Evolutionary conservation across 169 alveolate species (phyloP).

Genomic region (Plasmodium ovale): DNA sequence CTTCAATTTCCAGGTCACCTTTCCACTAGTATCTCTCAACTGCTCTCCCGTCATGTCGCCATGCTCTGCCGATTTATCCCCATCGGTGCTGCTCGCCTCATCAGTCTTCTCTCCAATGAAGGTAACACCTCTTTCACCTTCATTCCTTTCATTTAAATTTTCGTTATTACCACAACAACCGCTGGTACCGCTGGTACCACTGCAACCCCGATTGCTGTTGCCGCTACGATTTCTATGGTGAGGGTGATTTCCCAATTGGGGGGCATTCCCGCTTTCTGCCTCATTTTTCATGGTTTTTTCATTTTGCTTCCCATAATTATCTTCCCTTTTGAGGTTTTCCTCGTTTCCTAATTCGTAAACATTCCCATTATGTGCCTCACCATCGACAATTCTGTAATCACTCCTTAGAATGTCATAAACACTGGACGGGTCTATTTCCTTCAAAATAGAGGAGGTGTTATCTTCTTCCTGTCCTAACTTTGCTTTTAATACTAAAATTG

Average conservation of each 20-base stretch:
- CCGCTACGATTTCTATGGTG: too few relatives aligned
- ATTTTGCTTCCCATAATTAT: background rate
- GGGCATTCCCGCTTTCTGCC: background rate
- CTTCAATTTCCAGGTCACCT: conserved; percentile 70
- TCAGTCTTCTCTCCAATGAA: background rate
- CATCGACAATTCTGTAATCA: conserved; percentile 32
- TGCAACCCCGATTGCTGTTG: background rate
- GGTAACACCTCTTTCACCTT: background rate
- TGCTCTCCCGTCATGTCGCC: background rate
- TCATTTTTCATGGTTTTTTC: background rate
- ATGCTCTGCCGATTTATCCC: background rate
- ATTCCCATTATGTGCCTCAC: background rate
- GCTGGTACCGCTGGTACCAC: background rate
- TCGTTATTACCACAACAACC: background rate
- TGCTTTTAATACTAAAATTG: conserved; percentile 80
- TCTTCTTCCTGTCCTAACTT: conserved; percentile 57
- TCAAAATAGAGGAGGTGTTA: conserved; percentile 37
- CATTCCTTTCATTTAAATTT: background rate
- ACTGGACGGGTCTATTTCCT: conserved; percentile 68
- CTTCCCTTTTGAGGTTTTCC: background rate
- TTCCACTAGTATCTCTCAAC: conserved; percentile 12
- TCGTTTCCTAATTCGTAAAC: background rate
- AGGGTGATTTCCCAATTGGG: too few relatives aligned
- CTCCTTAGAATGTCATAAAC: conserved; percentile 64
- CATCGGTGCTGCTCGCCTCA: background rate